Percentiles rank a stretch among this genome's conserved stretches.
phyloP scores from a whole-genome alignment of 2,329 filamentous ascomycete genomes.

The Arthrobotrys sphaeroides region DNA sequence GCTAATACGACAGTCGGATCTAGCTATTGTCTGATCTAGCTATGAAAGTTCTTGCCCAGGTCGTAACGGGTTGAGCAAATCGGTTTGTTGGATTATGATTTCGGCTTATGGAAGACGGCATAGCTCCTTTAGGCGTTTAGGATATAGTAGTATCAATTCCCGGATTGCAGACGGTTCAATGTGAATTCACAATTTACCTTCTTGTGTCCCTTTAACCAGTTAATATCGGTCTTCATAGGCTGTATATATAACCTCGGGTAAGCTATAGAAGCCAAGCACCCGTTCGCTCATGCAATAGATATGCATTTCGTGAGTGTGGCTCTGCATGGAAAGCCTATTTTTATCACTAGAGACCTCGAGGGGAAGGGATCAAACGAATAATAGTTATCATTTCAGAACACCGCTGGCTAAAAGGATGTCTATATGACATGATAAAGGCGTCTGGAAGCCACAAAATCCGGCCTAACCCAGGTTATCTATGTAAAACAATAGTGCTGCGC shows the following conservation, averaged over 20 bases:
- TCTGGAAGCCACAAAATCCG: not conserved
- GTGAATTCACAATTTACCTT: too few species aligned
- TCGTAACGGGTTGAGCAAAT: conserved; percentile 36
- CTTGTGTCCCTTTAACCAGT: too few species aligned
- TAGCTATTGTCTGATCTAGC: conserved; percentile 57
- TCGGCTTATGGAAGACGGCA: not conserved
- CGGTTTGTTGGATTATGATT: not conserved
- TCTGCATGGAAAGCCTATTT: not conserved
- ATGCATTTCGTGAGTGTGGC: too few species aligned
- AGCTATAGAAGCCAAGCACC: too few species aligned
- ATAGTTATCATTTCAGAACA: not conserved
- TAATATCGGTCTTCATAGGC: too few species aligned
- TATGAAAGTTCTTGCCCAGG: conserved; percentile 57
- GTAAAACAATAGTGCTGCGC: not conserved
- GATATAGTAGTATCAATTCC: not conserved
- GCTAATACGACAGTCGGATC: conserved; percentile 13
- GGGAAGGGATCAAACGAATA: too few species aligned
- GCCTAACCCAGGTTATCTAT: not conserved
- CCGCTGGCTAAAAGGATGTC: conserved; percentile 7
- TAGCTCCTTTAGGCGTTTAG: not conserved
- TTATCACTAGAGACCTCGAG: too few species aligned
- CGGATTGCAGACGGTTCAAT: not conserved
- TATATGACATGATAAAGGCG: conserved; percentile 2
- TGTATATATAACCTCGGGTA: too few species aligned
- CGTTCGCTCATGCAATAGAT: too few species aligned